Evolutionary conservation across 371 early-diverging fungal genomes (phyloP), one percentile per base, ranked within the genome.

Genomic region (Fennellomyces sp.): DNA sequence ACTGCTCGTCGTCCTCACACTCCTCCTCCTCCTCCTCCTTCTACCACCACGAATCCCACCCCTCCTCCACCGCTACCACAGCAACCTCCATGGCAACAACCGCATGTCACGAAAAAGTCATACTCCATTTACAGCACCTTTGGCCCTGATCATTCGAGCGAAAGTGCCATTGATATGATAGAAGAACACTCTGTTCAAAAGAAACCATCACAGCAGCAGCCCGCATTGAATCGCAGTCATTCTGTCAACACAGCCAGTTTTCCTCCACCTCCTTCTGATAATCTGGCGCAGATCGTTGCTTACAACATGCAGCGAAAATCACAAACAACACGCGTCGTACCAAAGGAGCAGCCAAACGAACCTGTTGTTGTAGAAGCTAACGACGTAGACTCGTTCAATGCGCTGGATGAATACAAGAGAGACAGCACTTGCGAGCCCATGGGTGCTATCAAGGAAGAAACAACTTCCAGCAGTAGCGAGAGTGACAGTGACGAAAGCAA

Each of bases 51-150:
- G 23, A 21, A 45, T n/a, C 17, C 19, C 1, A 21, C 35, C 35
- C 6, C 13, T 13, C 35, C 35, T 33, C 35, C 6, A 33, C 6
- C 13, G 35, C 5, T 25, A 0, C 4, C 23, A 21, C 21, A 12
- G 15, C n/a, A 33, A 35, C 38, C 3, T 28, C 51, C 27, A 51
- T 30, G 29, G 17, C 51, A 31, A 28, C 1, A 51, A 1, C 51
- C 6, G 3, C 29, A 28, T 28, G 7, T 23, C 23, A 5, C 27
- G 8, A 51, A 28, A 30, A 26, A 51, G n/a, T 10, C 45, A 2
- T 65, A 67, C 54, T 75, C 76, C 7, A 63, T 76, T 7, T 76
- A 76, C 54, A 72, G 73, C 41, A 73, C 77, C 23, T 73, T 70
- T 69, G 66, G 66, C n/a, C 60, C 56, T 13, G 64, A 68, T 25